These are phyloP conservation scores for Sordariomycetes sp. DNA, from an alignment of 2,329 filamentous ascomycete species.

Conservation along the genomic window DNA sequence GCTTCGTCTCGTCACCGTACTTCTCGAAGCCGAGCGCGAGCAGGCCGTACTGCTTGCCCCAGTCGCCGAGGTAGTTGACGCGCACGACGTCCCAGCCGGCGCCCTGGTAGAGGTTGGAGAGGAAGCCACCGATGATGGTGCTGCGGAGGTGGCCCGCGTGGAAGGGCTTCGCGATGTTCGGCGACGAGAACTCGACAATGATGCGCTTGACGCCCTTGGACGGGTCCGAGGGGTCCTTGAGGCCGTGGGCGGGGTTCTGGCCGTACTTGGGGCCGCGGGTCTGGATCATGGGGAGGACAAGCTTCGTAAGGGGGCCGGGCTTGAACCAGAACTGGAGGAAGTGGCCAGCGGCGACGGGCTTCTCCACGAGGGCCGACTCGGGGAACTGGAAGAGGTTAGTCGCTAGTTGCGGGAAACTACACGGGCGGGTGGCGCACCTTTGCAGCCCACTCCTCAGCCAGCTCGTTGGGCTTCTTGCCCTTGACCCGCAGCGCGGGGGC, in stretches of 20 bases:
- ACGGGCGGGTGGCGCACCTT: constrained; percentile 29
- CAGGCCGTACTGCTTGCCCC: constrained; percentile 67
- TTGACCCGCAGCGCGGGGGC: constrained; percentile 71
- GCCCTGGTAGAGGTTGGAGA: constrained; percentile 56
- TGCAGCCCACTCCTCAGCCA: constrained; percentile 46
- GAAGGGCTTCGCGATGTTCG: constrained; percentile 79
- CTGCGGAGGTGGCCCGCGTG: constrained; percentile 66
- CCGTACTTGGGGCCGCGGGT: constrained; percentile 47
- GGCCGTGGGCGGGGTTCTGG: constrained; percentile 44
- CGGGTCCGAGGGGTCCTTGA: constrained; percentile 47
- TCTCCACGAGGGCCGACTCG: constrained; percentile 58
- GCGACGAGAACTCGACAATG: constrained; percentile 72
- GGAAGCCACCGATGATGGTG: constrained; percentile 69
- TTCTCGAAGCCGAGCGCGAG: constrained; percentile 62
- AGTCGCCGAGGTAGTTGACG: constrained; percentile 71
- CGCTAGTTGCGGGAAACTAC: neutral
- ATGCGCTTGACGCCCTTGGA: constrained; percentile 49
- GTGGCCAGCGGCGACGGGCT: constrained; percentile 51
- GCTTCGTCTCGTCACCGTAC: constrained; percentile 60
- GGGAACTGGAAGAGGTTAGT: constrained; percentile 41
- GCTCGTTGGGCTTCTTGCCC: constrained; percentile 49
- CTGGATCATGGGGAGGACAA: constrained; percentile 59
- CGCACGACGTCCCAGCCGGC: constrained; percentile 61
- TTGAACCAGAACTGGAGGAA: constrained; percentile 77
- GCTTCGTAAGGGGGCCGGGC: constrained; percentile 46